Base-by-base conservation (phyloP, 2,329 filamentous ascomycete genomes). In the Ceratocystis variospora region DNA sequence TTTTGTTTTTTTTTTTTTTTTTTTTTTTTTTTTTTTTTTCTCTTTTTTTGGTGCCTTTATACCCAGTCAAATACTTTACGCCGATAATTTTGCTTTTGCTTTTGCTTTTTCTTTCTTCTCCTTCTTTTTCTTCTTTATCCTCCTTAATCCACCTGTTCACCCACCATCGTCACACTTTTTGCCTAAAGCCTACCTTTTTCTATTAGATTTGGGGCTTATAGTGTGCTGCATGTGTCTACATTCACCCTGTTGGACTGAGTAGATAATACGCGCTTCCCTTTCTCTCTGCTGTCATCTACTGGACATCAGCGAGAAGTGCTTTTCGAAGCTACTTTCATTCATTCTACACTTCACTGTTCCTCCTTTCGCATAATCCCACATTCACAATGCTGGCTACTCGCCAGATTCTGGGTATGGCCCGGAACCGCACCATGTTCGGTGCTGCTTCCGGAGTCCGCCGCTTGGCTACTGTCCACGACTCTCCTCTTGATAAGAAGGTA, bases 401-500 rank as follows among this genome's bases (percentile, higher is more conserved):
- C 80, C 85, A 87, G 80, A 79, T 87, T 77, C 80, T 87, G 80
- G 84, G 84, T 80, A 75, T 83, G 72, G 81, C 83, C 80, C 84
- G 83, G 79, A 79, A 79, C 78, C 82, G 85, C 73, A 79, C 79
- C 75, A 73, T 79, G 69, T 75, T 75, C 72, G 75, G 79, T 73
- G 78, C 79, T 77, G 78, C 85, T 82, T 77, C 86, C 73, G 79
- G 83, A 75, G 76, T 86, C 73, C 83, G 86, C 72, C 81, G 86
- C 72, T 86, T 96, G 81, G 93, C 93, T 70, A 95, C 92, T 72
- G 88, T 91, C 74, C 83, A 85, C 73, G 90, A 96, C 79, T 86
- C 86, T 75, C 85, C 90, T 73, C 87, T 99, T 72, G 89, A 92
- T 80, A 87, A 87, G 81, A 96, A 96, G 88, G 94, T 83, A 75